Conservation (phyloP, 495 filamentous ascomycete genomes). For the Apiosordaria backusii region DNA sequence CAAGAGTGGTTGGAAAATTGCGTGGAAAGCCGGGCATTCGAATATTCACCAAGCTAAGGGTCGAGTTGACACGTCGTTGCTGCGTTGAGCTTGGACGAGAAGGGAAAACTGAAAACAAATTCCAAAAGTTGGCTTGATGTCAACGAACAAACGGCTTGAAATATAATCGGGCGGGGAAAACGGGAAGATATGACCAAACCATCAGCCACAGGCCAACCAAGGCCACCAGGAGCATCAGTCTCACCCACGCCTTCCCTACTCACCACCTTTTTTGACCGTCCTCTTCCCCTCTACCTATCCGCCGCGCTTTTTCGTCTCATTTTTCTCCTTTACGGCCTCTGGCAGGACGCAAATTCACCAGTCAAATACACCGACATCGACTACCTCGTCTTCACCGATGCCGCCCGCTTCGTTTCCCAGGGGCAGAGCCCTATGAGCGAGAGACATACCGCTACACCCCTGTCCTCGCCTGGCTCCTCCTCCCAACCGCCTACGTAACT, state of each 20-base stretch:
- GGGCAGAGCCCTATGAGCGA: constrained; percentile 66
- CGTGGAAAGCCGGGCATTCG: not conserved
- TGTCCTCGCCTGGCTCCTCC: constrained; percentile 80
- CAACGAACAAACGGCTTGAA: not conserved
- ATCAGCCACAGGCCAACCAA: not conserved
- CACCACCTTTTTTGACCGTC: constrained; percentile 36
- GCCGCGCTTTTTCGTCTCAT: constrained; percentile 64
- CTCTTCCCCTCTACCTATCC: constrained; percentile 58
- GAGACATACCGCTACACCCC: constrained; percentile 98
- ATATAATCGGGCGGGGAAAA: not conserved
- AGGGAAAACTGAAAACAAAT: not conserved
- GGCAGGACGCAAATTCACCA: constrained; percentile 84
- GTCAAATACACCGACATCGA: constrained; percentile 99
- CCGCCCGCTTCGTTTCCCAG: constrained; percentile 68
- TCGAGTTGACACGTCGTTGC: not conserved
- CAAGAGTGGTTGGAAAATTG: not conserved
- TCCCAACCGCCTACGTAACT: constrained; percentile 67
- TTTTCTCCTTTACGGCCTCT: constrained; percentile 80
- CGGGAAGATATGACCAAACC: not conserved
- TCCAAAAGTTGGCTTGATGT: not conserved
- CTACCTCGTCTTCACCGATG: constrained; percentile 98
- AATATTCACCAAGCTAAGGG: not conserved
- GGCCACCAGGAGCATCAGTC: not conserved
- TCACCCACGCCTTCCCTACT: constrained; percentile 16
- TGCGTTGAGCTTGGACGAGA: not conserved